Conservation (phyloP, 148 eudicot species). For the Talinum fruticosum region DNA sequence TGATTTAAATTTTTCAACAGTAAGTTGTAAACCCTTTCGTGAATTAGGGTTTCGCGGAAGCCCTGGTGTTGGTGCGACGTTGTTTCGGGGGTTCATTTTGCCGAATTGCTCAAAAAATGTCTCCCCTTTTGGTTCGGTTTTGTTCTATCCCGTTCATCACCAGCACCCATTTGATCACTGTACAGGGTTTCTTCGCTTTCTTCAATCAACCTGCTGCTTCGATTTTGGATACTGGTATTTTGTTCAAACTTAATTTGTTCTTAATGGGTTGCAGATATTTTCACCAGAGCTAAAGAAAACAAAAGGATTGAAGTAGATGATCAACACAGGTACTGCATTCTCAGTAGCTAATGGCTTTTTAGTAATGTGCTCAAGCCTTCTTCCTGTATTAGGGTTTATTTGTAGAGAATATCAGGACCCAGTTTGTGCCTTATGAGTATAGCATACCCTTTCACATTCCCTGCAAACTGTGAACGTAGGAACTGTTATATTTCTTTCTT, state of each 20-base stretch:
- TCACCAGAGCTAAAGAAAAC: slow-evolving; percentile 68
- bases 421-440: not conserved
- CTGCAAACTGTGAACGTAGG: not conserved
- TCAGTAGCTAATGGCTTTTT: not conserved
- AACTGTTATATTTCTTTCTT: not conserved
- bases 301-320: slow-evolving; percentile 61
- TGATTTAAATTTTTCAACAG: slow-evolving; percentile 4
- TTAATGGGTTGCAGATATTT: slow-evolving; percentile 49
- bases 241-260: not conserved
- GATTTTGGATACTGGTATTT: not conserved
- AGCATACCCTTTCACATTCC: not conserved
- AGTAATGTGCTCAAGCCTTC: not conserved
- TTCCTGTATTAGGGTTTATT: not conserved
- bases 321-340: slow-evolving; percentile 49
- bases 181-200: slow-evolving; percentile 16
- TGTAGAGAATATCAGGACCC: not conserved
- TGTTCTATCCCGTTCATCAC: slow-evolving; percentile 10
- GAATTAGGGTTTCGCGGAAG: slow-evolving; percentile 14
- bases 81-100: slow-evolving; percentile 19
- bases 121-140: slow-evolving; percentile 19
- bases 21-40: not conserved
- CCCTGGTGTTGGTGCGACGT: not conserved
- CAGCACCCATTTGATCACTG: slow-evolving; percentile 42
- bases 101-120: slow-evolving; percentile 19
- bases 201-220: too few species aligned